Base-by-base conservation (phyloP, 2,329 filamentous ascomycete species). In the Diaporthe destruens region DNA sequence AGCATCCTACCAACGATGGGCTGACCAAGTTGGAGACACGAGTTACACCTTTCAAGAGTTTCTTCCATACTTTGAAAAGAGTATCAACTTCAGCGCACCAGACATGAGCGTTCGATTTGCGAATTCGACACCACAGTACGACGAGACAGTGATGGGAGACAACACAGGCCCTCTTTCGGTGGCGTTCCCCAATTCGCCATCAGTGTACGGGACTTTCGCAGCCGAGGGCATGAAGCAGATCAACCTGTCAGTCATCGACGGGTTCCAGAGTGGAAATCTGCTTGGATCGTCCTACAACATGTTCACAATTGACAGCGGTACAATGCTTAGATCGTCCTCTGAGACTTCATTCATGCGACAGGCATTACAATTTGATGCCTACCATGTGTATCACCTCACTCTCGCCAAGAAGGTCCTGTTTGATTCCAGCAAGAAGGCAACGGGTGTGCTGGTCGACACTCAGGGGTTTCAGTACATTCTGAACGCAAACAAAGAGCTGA, bases 401-500 rank as follows among this genome's bases (percentile, higher is more conserved):
- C 18, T 70, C 29, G 67, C 66, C 6, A 47, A 59, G 51, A 53
- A 29, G 14, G 12, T 72, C 1, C 7, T 70, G 0, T 66, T 72
- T 29, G 25, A 59, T 25, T 16, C 29, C 12, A 49, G n/a, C 36
- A 72, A 72, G 16, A 44, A 14, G 3, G 71, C 71, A 8, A 72
- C 66, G 0, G 71, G 71, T 5, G 67, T 72, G 1, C 12, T 36
- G 9, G 51, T 70, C 12, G 44, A 49, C 12, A 55, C 51, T 36
- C 61, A 32, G n/a, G 51, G 53, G 2, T 65, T 65, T 14, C 59
- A 51, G n/a, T 71, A 53, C 47, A 51, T 25, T 8, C 32, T 72
- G 29, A 16, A 39, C 8, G 69, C 57, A 8, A 36, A 47, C 4
- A 65, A 71, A 66, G 90, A 92, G 75, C 84, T 91, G 12, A 85